A percentile compares a stretch with the other conserved stretches of the same genome.
These are phyloP conservation scores for Neospermospora avenae DNA, from an alignment of 2,329 filamentous ascomycete species.

Conservation along the genomic window DNA sequence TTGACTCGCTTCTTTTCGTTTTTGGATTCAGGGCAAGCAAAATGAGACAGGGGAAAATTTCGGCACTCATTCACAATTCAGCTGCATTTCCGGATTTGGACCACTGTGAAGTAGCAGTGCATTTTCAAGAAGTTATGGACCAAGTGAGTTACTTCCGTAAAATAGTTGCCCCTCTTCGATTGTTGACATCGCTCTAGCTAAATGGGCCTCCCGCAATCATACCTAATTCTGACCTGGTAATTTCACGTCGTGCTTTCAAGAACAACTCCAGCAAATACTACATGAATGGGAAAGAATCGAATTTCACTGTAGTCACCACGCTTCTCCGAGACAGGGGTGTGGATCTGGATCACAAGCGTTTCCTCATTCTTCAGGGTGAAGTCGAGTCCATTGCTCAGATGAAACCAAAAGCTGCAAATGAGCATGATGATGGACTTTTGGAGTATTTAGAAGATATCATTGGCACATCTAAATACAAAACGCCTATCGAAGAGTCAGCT, in stretches of 20 bases:
- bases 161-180: slow-evolving; percentile 1
- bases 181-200: slow-evolving; percentile 44
- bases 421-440: slow-evolving; percentile 92
- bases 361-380: slow-evolving; percentile 94
- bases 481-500: slow-evolving; percentile 91
- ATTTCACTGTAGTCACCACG: slow-evolving; percentile 87
- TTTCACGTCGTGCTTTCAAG: slow-evolving; percentile 91
- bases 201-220: slow-evolving; percentile 72
- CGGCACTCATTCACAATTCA: slow-evolving; percentile 95
- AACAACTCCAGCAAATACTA: slow-evolving; percentile 99
- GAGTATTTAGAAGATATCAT: slow-evolving; percentile 99
- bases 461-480: slow-evolving; percentile 97
- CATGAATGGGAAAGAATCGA: slow-evolving; percentile 85
- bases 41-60: slow-evolving; percentile 98
- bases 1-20: slow-evolving; percentile 96
- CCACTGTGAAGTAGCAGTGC: slow-evolving; percentile 91
- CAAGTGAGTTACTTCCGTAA: slow-evolving; percentile 45
- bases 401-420: slow-evolving; percentile 93
- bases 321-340: slow-evolving; percentile 84
- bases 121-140: slow-evolving; percentile 95
- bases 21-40: slow-evolving; percentile 99
- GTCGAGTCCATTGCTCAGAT: slow-evolving; percentile 99
- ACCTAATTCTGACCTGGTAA: slow-evolving; percentile 78
- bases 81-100: slow-evolving; percentile 81
- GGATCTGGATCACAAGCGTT: slow-evolving; percentile 96